A percentile compares a stretch with the other conserved stretches of the same genome.
Evolutionary conservation across 345 rosid species (phyloP).

Genomic region (Erucastrum elatum): DNA sequence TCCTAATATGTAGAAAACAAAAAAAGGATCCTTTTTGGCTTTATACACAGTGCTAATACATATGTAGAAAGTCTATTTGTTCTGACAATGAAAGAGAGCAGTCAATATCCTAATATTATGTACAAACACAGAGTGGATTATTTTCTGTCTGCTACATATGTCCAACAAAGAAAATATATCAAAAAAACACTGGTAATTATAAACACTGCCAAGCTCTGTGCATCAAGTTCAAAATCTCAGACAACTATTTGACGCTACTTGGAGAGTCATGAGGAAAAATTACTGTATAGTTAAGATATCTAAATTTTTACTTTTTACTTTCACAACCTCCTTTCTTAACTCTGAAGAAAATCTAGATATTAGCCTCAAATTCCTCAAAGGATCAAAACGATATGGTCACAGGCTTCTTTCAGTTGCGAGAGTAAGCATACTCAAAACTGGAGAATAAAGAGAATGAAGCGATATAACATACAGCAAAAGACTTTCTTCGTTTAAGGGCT

Average conservation of each 20-base stretch:
- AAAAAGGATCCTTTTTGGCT: background rate
- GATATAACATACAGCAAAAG: conserved; percentile 59
- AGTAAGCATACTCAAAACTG: background rate
- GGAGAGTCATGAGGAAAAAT: background rate
- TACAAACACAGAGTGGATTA: conserved; percentile 4
- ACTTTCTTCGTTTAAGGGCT: conserved; percentile 71
- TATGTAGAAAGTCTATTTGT: background rate
- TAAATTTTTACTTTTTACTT: background rate
- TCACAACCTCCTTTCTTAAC: conserved; percentile 5
- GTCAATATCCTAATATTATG: conserved; percentile 18
- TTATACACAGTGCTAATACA: background rate
- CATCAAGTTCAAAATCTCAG: background rate
- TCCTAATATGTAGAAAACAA: conserved; percentile 18
- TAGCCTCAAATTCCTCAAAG: background rate
- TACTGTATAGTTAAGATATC: background rate
- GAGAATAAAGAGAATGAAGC: background rate
- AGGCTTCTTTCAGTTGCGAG: background rate
- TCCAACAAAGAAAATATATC: background rate
- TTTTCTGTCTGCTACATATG: background rate
- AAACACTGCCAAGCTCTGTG: conserved; percentile 7
- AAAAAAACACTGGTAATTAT: background rate
- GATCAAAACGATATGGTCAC: background rate
- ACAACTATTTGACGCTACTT: conserved; percentile 1
- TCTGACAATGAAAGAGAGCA: background rate
- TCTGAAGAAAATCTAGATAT: background rate